phyloP scores from a whole-genome alignment of 2,329 filamentous ascomycete genomes.

The Thielaviopsis euricoi region DNA sequence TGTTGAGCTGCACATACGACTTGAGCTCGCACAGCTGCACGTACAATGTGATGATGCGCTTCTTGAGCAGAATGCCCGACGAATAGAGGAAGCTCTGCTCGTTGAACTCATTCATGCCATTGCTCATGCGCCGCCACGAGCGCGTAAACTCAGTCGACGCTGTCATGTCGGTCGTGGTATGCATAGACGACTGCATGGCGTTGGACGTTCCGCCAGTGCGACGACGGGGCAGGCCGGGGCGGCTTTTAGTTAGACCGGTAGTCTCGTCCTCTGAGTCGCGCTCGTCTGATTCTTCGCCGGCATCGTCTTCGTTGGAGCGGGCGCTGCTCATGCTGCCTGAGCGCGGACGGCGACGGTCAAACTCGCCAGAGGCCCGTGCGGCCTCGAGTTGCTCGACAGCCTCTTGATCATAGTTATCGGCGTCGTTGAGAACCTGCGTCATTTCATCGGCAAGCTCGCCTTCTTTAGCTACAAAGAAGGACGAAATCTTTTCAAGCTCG shows the following conservation, averaged over 20 bases:
- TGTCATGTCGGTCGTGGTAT: conserved; percentile 37
- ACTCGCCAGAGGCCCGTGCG: conserved; percentile 15
- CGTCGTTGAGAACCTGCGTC: conserved; percentile 58
- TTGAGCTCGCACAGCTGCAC: conserved; percentile 90
- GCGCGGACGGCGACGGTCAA: conserved; percentile 13
- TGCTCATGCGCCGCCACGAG: conserved; percentile 45
- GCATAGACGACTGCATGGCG: conserved; percentile 16
- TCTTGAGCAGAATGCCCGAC: conserved; percentile 75
- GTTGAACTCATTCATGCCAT: conserved; percentile 58
- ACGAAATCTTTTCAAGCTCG: conserved; percentile 85
- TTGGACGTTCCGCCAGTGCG: neutral
- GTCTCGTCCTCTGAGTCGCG: conserved; percentile 48
- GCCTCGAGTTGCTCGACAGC: conserved; percentile 26
- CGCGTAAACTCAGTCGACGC: conserved; percentile 43
- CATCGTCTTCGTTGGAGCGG: conserved; percentile 35
- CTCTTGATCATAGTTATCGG: conserved; percentile 49
- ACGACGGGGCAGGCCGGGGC: conserved; percentile 21
- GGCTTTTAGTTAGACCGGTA: conserved; percentile 32
- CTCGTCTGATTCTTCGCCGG: conserved; percentile 43
- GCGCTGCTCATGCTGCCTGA: conserved; percentile 25
- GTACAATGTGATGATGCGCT: conserved; percentile 72
- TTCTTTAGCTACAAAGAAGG: conserved; percentile 84
- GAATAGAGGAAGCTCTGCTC: conserved; percentile 54
- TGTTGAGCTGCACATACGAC: conserved; percentile 89
- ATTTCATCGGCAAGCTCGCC: conserved; percentile 72